Evolutionary conservation across 371 early-diverging fungal genomes (phyloP).

Genomic region (Circinella umbellata): DNA sequence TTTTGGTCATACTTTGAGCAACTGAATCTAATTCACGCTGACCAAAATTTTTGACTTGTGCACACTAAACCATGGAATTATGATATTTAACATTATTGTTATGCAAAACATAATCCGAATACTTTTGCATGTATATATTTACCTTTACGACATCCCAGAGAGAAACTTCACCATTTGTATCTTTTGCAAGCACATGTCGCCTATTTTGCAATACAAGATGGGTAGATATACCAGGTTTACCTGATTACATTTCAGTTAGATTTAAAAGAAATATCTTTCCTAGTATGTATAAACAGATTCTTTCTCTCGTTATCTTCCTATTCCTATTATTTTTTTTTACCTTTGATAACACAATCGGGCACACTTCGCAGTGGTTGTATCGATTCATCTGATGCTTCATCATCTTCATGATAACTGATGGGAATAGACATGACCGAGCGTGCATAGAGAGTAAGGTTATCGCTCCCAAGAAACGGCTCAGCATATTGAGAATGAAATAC

Average conservation of each 20-base stretch:
- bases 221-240: constrained; percentile 71
- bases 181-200: constrained; percentile 85
- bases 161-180: constrained; percentile 79
- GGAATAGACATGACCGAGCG: constrained; percentile 57
- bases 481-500: constrained; percentile 28
- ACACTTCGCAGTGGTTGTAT: constrained; percentile 41
- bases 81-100: too few species aligned
- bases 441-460: constrained; percentile 49
- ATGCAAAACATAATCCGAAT: too few species aligned
- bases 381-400: constrained; percentile 40
- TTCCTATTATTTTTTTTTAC: constrained; percentile 9
- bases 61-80: constrained; percentile 41
- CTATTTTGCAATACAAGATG: constrained; percentile 81
- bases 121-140: not conserved
- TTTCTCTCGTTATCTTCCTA: too few species aligned
- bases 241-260: constrained; percentile 25
- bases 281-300: too few species aligned
- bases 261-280: not conserved
- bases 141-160: constrained; percentile 91
- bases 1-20: constrained; percentile 67
- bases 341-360: constrained; percentile 48
- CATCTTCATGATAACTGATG: constrained; percentile 55
- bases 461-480: constrained; percentile 43
- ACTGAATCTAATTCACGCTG: constrained; percentile 64
- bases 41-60: constrained; percentile 60